Percentiles rank a stretch among this genome's conserved stretches.
Evolutionary conservation across 129 eudicot species (phyloP).

Genomic region (Solidago caesia): DNA sequence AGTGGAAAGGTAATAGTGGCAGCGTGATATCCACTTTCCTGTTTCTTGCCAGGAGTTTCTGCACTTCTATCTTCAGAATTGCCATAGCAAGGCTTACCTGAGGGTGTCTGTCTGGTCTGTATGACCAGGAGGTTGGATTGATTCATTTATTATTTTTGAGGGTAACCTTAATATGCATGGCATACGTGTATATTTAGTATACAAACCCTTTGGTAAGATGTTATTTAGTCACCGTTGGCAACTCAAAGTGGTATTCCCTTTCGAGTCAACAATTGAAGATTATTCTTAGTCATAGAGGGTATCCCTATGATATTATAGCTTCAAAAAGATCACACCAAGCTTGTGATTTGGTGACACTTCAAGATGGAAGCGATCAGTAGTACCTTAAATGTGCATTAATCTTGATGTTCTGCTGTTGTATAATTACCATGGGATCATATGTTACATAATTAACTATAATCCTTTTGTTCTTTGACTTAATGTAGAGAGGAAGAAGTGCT

Average conservation of each 20-base stretch:
- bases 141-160: background rate
- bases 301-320: conserved; percentile 8
- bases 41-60: background rate
- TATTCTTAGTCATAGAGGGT: background rate
- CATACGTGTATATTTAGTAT: no score
- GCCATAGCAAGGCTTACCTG: background rate
- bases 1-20: no score
- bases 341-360: background rate
- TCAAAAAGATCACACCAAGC: background rate
- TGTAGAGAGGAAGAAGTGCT: conserved; percentile 73
- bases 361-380: background rate
- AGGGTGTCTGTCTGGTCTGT: background rate
- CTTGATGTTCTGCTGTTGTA: conserved; percentile 13
- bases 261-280: background rate
- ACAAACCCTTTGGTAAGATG: background rate
- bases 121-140: background rate
- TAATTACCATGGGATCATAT: background rate
- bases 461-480: conserved; percentile 23
- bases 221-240: background rate
- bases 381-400: conserved; percentile 16
- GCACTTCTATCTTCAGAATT: background rate
- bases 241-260: conserved; percentile 2
- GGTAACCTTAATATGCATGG: background rate
- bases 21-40: background rate
- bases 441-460: conserved; percentile 10